A percentile compares a stretch with the other conserved stretches of the same genome.
Conservation (phyloP, 2,329 filamentous ascomycete species). For the Alternaria dauci region DNA sequence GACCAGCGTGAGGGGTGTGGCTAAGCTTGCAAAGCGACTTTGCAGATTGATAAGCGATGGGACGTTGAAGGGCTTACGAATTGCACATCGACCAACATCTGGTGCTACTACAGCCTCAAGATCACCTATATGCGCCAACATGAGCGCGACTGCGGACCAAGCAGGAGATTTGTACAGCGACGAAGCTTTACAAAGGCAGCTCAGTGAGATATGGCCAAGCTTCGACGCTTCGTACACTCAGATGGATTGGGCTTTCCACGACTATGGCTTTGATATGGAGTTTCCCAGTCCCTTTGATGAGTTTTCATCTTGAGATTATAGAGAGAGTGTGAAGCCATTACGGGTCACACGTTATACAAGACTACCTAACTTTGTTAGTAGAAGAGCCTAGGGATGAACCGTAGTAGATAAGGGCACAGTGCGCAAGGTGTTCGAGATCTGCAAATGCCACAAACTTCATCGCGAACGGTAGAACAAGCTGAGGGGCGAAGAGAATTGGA, state of each 20-base stretch:
- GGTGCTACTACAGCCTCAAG: background rate
- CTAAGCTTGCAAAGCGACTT: slow-evolving; percentile 4
- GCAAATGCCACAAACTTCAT: too few relatives aligned
- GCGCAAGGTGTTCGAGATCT: background rate
- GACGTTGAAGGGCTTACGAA: background rate
- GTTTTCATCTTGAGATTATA: background rate
- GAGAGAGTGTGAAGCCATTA: background rate
- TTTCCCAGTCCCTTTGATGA: background rate
- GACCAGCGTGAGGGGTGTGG: slow-evolving; percentile 8
- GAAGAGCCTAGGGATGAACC: background rate
- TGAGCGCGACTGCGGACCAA: background rate
- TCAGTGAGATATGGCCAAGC: slow-evolving; percentile 8
- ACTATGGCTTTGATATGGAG: slow-evolving; percentile 7
- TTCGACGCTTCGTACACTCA: slow-evolving; percentile 9
- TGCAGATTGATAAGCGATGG: slow-evolving; percentile 4
- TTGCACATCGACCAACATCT: background rate
- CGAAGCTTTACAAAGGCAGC: slow-evolving; percentile 4
- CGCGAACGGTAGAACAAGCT: too few relatives aligned
- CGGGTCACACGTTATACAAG: background rate
- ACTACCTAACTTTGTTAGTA: background rate
- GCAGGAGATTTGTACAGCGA: background rate
- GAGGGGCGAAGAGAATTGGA: too few relatives aligned
- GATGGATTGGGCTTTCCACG: slow-evolving; percentile 10
- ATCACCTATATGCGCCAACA: background rate
- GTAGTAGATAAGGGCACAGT: too few relatives aligned